Percentiles rank a stretch among this genome's conserved stretches.
Conservation (phyloP, 2,329 filamentous ascomycete genomes). For the Aspergillus tubingensis region DNA sequence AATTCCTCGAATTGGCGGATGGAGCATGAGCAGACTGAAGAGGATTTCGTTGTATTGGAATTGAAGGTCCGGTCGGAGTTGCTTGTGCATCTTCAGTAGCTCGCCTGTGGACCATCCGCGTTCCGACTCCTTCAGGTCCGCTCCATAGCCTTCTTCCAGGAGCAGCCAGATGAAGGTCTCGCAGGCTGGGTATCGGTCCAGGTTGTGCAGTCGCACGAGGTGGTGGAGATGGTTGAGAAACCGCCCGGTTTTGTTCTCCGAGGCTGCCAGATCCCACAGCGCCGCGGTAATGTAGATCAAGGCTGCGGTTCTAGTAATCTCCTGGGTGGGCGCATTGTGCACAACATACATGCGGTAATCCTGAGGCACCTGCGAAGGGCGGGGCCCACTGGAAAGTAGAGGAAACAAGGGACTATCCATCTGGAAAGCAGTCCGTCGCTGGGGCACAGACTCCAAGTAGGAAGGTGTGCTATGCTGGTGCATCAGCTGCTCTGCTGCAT, state of each 20-base stretch:
- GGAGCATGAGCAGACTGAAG: constrained; percentile 39
- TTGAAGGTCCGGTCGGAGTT: constrained; percentile 38
- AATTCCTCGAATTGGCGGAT: constrained; percentile 33
- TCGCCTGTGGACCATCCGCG: constrained; percentile 42
- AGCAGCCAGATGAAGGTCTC: constrained; percentile 46
- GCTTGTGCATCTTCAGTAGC: constrained; percentile 38
- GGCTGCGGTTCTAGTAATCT: constrained; percentile 39
- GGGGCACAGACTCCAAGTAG: constrained; percentile 32
- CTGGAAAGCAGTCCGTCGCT: constrained; percentile 34
- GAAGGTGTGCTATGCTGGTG: constrained; percentile 28
- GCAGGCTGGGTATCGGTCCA: constrained; percentile 39
- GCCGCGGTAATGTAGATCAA: constrained; percentile 43
- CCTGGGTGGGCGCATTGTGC: constrained; percentile 33
- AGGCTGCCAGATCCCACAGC: constrained; percentile 38
- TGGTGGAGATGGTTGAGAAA: constrained; percentile 33
- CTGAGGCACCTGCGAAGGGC: constrained; percentile 39
- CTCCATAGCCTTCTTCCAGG: constrained; percentile 39
- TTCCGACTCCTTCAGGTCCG: constrained; percentile 38
- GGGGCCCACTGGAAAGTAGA: constrained; percentile 45
- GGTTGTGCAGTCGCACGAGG: constrained; percentile 32
- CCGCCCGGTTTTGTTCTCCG: constrained; percentile 32
- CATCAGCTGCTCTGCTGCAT: constrained; percentile 38
- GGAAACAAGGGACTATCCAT: constrained; percentile 42
- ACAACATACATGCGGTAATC: constrained; percentile 42
- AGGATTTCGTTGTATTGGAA: constrained; percentile 45